These are phyloP conservation scores for Ceratobasidium sp. DNA, from an alignment of 1,284 basidiomycete genomes.

Conservation along the genomic window DNA sequence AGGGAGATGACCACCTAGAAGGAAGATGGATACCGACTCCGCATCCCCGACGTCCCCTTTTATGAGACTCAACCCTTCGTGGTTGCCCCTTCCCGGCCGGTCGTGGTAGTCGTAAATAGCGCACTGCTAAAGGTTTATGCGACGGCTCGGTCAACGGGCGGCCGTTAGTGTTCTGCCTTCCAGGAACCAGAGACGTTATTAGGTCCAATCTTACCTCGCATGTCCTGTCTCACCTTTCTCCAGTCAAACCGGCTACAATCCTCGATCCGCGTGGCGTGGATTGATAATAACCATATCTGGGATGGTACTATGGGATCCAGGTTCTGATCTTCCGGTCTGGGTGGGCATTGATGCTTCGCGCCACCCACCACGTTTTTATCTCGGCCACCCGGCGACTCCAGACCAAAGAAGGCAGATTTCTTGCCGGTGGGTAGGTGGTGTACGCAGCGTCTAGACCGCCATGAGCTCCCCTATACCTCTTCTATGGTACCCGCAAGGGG, in stretches of 20 bases:
- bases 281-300: too few species aligned
- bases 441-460: neutral
- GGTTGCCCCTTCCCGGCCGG: neutral
- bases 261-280: too few species aligned
- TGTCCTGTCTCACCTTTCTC: too few species aligned
- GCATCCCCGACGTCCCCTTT: neutral
- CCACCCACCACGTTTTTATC: neutral
- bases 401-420: too few species aligned
- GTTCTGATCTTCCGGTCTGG: neutral
- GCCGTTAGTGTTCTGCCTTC: conserved; percentile 16
- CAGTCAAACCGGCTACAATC: too few species aligned
- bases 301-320: too few species aligned
- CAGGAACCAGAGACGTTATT: conserved; percentile 12
- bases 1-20: conserved; percentile 15
- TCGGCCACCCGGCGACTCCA: neutral
- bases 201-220: neutral
- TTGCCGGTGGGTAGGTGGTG: neutral
- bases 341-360: neutral
- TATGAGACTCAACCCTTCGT: conserved; percentile 16
- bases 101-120: conserved; percentile 5
- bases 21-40: conserved; percentile 23
- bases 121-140: conserved; percentile 10
- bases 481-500: neutral
- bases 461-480: too few species aligned
- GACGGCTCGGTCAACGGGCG: neutral